A percentile compares a stretch with the other conserved stretches of the same genome.
Conservation (phyloP, 2,329 filamentous ascomycete genomes). For the Bipolaris oryzae region DNA sequence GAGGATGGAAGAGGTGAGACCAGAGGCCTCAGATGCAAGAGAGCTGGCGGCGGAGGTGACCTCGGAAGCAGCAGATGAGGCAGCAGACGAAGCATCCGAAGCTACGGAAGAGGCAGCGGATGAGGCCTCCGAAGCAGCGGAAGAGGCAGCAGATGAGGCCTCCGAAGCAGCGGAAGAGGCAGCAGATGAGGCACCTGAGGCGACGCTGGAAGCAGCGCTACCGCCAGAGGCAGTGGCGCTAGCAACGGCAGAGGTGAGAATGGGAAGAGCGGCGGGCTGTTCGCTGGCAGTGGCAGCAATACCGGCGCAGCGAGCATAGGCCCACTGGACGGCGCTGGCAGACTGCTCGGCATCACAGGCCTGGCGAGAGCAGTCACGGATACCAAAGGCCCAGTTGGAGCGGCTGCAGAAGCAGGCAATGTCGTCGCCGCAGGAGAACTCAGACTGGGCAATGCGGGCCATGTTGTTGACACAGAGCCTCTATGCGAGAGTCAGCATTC, state of each 20-base stretch:
- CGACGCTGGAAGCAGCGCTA: conserved; percentile 12
- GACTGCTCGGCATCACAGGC: conserved; percentile 45
- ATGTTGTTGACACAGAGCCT: conserved; percentile 56
- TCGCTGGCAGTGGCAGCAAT: conserved; percentile 20
- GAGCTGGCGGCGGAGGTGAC: conserved; percentile 10
- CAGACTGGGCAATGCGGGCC: conserved; percentile 46
- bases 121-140: conserved; percentile 21
- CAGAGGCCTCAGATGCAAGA: conserved; percentile 1
- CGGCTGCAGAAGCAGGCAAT: conserved; percentile 54
- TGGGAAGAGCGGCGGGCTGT: conserved; percentile 21
- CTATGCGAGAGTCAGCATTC: conserved; percentile 28
- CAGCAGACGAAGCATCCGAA: conserved; percentile 20
- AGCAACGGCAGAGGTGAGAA: conserved; percentile 22
- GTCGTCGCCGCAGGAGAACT: conserved; percentile 52
- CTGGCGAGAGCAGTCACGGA: conserved; percentile 56
- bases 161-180: too few relatives aligned
- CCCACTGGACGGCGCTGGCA: conserved; percentile 41
- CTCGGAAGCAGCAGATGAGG: background rate
- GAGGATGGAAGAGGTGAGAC: conserved; percentile 17
- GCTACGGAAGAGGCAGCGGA: conserved; percentile 15
- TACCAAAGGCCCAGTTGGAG: conserved; percentile 53
- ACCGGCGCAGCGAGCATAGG: conserved; percentile 43
- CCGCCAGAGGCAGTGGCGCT: conserved; percentile 4
- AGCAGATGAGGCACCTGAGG: conserved; percentile 20
- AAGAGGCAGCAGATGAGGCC: background rate